Evolutionary conservation across 2,329 filamentous ascomycete species (phyloP).

Genomic region (Clonostachys sp.): DNA sequence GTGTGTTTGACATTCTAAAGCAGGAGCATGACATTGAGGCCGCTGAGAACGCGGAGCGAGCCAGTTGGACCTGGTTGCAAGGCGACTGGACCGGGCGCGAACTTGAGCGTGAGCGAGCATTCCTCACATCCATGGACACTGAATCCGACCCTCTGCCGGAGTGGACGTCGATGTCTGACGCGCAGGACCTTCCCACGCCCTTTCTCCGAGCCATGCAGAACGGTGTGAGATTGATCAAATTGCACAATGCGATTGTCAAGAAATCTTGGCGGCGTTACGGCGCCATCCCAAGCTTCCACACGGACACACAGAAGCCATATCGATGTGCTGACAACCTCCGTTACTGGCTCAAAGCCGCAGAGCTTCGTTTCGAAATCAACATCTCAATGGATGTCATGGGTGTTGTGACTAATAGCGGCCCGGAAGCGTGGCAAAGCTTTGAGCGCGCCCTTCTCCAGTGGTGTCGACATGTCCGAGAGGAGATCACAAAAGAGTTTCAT

Average conservation of each 20-base stretch:
- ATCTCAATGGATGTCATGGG: constrained; percentile 82
- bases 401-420: constrained; percentile 70
- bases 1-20: constrained; percentile 71
- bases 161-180: constrained; percentile 50
- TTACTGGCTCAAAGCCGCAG: constrained; percentile 94
- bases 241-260: constrained; percentile 86
- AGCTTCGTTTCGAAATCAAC: constrained; percentile 86
- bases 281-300: constrained; percentile 82
- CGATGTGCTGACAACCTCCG: constrained; percentile 88
- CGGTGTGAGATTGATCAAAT: constrained; percentile 74
- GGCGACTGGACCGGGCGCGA: constrained; percentile 74
- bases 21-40: constrained; percentile 75
- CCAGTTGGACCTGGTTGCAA: constrained; percentile 75
- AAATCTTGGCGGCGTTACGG: constrained; percentile 85
- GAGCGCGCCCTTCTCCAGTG: constrained; percentile 79
- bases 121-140: constrained; percentile 71
- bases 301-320: constrained; percentile 93
- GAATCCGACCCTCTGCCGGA: constrained; percentile 57
- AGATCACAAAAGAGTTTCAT: constrained; percentile 67
- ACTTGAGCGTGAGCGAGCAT: constrained; percentile 74
- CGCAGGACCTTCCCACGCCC: constrained; percentile 55
- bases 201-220: constrained; percentile 73
- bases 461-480: constrained; percentile 77
- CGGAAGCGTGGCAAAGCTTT: constrained; percentile 72
- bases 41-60: constrained; percentile 64